Percentiles rank a stretch among this genome's conserved stretches.
Conservation (phyloP, 1,139 yeast genomes). For the Lodderomyces parapsilosis region DNA sequence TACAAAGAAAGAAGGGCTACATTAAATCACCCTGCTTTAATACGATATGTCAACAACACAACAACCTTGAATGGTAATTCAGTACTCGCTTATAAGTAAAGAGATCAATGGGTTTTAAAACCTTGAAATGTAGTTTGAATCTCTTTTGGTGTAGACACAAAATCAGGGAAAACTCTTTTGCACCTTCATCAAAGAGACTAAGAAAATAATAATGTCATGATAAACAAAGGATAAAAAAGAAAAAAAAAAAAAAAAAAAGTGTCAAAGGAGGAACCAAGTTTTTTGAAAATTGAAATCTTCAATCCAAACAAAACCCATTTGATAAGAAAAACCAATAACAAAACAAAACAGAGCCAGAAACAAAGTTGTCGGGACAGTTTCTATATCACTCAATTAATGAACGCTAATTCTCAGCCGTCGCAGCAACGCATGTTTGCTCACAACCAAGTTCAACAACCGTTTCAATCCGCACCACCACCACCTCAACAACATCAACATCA, state of each 20-base stretch:
- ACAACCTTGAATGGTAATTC: constrained; percentile 21
- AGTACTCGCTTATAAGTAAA: constrained; percentile 18
- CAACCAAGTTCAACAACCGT: constrained; percentile 12
- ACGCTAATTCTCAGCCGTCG: constrained; percentile 7
- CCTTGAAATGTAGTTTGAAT: no score
- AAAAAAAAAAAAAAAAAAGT: not conserved
- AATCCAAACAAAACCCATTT: not conserved
- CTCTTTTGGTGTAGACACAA: no score
- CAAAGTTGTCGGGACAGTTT: not conserved
- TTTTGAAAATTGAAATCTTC: not conserved
- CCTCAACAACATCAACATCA: constrained; percentile 7
- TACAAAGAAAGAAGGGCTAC: constrained; percentile 36
- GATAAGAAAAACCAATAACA: not conserved
- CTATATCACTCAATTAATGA: not conserved
- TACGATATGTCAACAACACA: constrained; percentile 26
- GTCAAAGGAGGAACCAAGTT: not conserved
- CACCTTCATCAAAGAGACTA: no score
- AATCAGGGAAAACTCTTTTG: not conserved
- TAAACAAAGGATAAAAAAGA: no score
- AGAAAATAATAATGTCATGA: not conserved
- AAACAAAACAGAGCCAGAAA: constrained; percentile 4
- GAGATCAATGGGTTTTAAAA: no score
- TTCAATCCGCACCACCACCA: constrained; percentile 3
- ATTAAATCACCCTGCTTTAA: constrained; percentile 32
- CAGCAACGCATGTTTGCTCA: constrained; percentile 13